Percentiles rank a stretch among this genome's conserved stretches.
Evolutionary conservation across 2,329 filamentous ascomycete genomes (phyloP).

Genomic region (Trichoderma pleuroti): DNA sequence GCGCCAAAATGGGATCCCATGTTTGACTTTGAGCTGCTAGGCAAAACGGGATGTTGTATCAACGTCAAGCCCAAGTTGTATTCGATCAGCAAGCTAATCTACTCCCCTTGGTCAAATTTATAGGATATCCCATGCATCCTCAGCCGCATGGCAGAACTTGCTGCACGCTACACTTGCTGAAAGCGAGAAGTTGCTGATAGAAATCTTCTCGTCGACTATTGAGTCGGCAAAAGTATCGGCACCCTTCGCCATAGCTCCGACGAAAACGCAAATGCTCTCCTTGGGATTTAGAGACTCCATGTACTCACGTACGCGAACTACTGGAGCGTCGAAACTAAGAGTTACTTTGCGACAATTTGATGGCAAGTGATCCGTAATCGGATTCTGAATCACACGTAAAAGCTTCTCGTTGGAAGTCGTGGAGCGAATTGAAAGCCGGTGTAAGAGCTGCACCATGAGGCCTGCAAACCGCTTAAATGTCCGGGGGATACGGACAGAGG

Average conservation of each 20-base stretch:
- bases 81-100: constrained; percentile 19
- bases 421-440: constrained; percentile 91
- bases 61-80: constrained; percentile 41
- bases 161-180: constrained; percentile 98
- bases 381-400: constrained; percentile 95
- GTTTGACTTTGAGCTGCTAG: constrained; percentile 1
- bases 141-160: constrained; percentile 98
- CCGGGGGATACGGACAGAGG: constrained; percentile 94
- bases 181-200: constrained; percentile 96
- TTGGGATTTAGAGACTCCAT: constrained; percentile 72
- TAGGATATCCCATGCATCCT: constrained; percentile 93
- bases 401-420: constrained; percentile 98
- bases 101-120: constrained; percentile 43
- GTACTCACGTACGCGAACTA: constrained; percentile 86
- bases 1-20: background rate
- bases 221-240: constrained; percentile 91
- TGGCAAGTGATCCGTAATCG: constrained; percentile 93
- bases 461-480: constrained; percentile 99
- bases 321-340: constrained; percentile 84
- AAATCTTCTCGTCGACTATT: constrained; percentile 94
- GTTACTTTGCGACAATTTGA: constrained; percentile 98
- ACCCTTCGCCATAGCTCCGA: constrained; percentile 98
- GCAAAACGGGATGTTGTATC: constrained; percentile 69
- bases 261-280: constrained; percentile 96
- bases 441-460: constrained; percentile 96